These are phyloP conservation scores for Zoysia pacifica DNA, from an alignment of 176 grass and related monocot species.

Conservation along the genomic window DNA sequence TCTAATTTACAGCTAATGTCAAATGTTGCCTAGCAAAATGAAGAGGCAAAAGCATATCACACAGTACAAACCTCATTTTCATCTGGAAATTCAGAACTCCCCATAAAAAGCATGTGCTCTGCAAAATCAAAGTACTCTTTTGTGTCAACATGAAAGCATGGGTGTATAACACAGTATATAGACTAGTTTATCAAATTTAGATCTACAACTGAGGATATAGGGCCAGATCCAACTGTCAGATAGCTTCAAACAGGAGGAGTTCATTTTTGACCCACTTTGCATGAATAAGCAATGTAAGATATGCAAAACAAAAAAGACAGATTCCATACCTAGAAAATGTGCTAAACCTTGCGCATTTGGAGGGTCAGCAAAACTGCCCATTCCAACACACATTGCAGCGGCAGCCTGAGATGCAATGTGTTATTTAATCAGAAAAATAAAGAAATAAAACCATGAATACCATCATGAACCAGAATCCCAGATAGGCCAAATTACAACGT, in stretches of 20 bases:
- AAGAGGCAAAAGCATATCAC: constrained; percentile 14
- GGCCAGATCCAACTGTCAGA: constrained; percentile 6
- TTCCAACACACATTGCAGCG: constrained; percentile 90
- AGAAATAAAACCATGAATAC: constrained; percentile 17
- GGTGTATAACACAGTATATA: not conserved
- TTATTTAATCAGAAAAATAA: constrained; percentile 6
- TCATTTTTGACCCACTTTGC: constrained; percentile 16
- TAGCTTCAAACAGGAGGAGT: constrained; percentile 21
- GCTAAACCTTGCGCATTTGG: constrained; percentile 80
- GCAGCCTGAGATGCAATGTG: constrained; percentile 61
- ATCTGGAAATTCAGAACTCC: constrained; percentile 94
- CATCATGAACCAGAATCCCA: not conserved
- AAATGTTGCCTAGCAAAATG: not conserved
- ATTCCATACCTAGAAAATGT: constrained; percentile 86
- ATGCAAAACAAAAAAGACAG: constrained; percentile 18
- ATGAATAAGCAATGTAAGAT: not conserved
- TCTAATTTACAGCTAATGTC: constrained; percentile 11
- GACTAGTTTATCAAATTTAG: constrained; percentile 9
- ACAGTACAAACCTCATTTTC: constrained; percentile 88
- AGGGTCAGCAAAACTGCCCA: constrained; percentile 91
- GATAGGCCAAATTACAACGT: not conserved
- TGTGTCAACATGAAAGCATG: constrained; percentile 4
- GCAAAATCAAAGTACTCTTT: constrained; percentile 41
- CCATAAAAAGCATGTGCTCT: constrained; percentile 99
- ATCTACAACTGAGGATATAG: not conserved